Evolutionary conservation across 805 yeast species (phyloP), one percentile per base, ranked within the genome.

Genomic region (Schwanniomyces vanrijiae): DNA sequence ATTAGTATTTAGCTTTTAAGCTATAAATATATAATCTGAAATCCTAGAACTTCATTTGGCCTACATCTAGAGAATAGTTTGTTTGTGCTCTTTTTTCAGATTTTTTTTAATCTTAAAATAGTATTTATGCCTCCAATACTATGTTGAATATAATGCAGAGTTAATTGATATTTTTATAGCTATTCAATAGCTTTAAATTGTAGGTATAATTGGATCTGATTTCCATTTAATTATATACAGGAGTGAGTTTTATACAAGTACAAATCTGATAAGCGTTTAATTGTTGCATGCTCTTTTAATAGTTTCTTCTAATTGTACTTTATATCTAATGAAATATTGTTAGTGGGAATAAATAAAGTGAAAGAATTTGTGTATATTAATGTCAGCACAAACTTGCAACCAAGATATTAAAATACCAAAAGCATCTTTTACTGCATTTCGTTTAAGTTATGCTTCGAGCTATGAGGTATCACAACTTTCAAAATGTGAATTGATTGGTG

Each of bases 391-490:
- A 7, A 6, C 29, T 9, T 26, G 10, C 16, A 31, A 31, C 5
- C 20, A 31, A 16, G 35, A 14, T 31, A 16, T 38, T 38, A n/a
- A 2, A 8, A 38, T 82, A 16, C 88, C 88, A 3, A 62, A 58
- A 33, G 50, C 66, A 24, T 83, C 89, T 1, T 86, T 80, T 64
- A 81, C 89, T 0, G 84, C 86, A 0, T 81, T 75, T 48, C 69
- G 87, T 37, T 65, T 87, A 21, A 63, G 74, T 13, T 83, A 82
- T 59, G 73, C 79, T n/a, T 66, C 73, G 7, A 68, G 84, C 0
- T 43, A 55, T 3, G 77, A 80, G 45, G 59, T 87, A 5, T 67
- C 81, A 20, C 66, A 69, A n/a, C 64, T 69, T 9, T 74, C 88
- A 0, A 68, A 69, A 41, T 68, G 75, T 1, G 62, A 78, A 0